These are phyloP conservation scores for Chlorella sp. DNA, from an alignment of 139 green algal genomes.

Conservation along the genomic window DNA sequence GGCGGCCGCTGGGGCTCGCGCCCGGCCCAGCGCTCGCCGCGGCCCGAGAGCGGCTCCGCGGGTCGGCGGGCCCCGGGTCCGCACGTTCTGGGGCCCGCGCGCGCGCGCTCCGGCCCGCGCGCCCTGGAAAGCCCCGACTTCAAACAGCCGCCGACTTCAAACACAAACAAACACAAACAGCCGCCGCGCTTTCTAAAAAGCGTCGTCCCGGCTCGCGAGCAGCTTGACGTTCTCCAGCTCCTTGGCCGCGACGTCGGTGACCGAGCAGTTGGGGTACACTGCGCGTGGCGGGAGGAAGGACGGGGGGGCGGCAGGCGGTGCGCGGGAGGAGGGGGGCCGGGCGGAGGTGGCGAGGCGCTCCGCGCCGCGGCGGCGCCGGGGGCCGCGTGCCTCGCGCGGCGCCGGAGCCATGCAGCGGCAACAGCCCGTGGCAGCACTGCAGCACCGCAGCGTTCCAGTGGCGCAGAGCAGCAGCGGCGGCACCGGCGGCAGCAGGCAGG, in stretches of 20 bases:
- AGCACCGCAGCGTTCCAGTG: conserved; percentile 21
- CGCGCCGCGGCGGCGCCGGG: neutral
- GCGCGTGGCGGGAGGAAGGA: neutral
- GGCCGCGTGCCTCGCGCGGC: neutral
- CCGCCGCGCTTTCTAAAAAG: no score
- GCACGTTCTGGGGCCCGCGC: no score
- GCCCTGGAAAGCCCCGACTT: no score
- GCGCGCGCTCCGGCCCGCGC: no score
- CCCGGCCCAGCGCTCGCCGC: no score
- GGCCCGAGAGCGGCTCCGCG: no score
- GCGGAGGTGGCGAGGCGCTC: neutral
- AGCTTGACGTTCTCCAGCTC: conserved; percentile 60
- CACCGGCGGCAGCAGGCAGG: no score
- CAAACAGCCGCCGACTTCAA: no score
- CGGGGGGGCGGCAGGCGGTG: neutral
- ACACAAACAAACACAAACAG: no score
- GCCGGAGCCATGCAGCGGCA: neutral
- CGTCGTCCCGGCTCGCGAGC: conserved; percentile 2
- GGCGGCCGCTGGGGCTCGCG: no score
- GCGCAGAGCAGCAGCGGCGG: conserved; percentile 58
- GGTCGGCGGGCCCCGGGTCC: no score
- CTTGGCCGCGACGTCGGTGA: conserved; percentile 65
- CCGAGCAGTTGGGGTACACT: conserved; percentile 1
- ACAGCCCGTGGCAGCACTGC: neutral
- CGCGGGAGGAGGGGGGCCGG: neutral